Conservation (phyloP, 2,329 filamentous ascomycete genomes). For the Cladosporium sp. region DNA sequence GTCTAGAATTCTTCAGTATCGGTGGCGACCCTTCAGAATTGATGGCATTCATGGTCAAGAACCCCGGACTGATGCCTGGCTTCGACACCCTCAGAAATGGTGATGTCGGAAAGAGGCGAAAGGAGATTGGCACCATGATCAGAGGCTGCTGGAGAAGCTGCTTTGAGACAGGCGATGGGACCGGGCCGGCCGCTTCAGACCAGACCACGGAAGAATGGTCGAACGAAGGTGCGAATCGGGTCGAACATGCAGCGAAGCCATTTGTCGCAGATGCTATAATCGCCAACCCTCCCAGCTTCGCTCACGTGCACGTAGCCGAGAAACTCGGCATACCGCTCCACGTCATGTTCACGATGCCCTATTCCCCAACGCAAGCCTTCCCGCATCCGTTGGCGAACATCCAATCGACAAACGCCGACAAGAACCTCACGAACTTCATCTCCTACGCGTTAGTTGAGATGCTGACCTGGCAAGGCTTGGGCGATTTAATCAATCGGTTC, state of each 20-base stretch:
- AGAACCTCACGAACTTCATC: slow-evolving; percentile 72
- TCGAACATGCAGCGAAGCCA: slow-evolving; percentile 45
- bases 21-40: slow-evolving; percentile 45
- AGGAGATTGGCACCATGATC: slow-evolving; percentile 72
- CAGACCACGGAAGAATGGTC: slow-evolving; percentile 46
- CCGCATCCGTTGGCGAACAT: slow-evolving; percentile 83
- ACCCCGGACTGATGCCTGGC: slow-evolving; percentile 77
- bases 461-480: slow-evolving; percentile 88
- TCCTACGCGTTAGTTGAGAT: slow-evolving; percentile 82
- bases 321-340: slow-evolving; percentile 69
- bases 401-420: slow-evolving; percentile 66
- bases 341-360: slow-evolving; percentile 95
- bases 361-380: slow-evolving; percentile 78
- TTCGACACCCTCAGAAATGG: slow-evolving; percentile 70
- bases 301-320: slow-evolving; percentile 68
- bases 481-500: slow-evolving; percentile 86
- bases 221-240: slow-evolving; percentile 25
- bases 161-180: slow-evolving; percentile 68
- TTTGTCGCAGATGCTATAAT: slow-evolving; percentile 82
- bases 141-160: slow-evolving; percentile 82
- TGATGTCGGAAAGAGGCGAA: slow-evolving; percentile 67
- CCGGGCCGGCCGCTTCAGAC: slow-evolving; percentile 31
- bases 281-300: slow-evolving; percentile 71
- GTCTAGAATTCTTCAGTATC: slow-evolving; percentile 47
- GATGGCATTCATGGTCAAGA: slow-evolving; percentile 82